Conservation (phyloP, 192 early-diverging fungal species). For the Helicostylum pulchrum region DNA sequence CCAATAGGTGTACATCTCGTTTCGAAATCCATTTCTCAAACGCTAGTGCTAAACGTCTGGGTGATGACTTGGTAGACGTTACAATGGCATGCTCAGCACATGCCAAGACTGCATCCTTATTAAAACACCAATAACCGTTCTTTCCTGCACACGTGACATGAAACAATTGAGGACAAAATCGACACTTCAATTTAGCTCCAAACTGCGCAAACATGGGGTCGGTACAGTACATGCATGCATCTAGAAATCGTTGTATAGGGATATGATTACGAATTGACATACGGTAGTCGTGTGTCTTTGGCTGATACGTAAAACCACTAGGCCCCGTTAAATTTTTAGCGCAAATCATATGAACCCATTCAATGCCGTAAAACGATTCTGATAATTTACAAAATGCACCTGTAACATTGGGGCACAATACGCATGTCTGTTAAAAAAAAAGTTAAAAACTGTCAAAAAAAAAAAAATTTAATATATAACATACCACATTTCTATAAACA, state of each 20-base stretch:
- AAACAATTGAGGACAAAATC: not conserved
- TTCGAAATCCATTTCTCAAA: not conserved
- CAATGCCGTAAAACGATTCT: not conserved
- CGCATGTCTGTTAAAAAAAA: conserved; percentile 2
- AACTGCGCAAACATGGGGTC: not conserved
- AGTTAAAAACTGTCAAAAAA: no score
- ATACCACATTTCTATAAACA: not conserved
- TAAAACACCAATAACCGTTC: not conserved
- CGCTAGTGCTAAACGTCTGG: not conserved
- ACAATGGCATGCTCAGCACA: not conserved
- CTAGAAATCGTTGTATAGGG: not conserved
- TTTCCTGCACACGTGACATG: not conserved
- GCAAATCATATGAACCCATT: conserved; percentile 1
- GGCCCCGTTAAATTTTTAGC: not conserved
- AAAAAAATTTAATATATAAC: no score
- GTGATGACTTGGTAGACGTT: not conserved
- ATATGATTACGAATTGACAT: not conserved
- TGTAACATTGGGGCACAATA: not conserved
- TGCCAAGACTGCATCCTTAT: not conserved
- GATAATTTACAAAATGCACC: conserved; percentile 8
- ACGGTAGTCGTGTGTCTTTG: not conserved
- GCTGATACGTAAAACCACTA: not conserved
- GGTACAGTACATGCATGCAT: not conserved
- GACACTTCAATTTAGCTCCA: not conserved
- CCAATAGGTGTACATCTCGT: not conserved